Base-by-base conservation (phyloP, 768 basidiomycete species). In the Naganishia kalamii region DNA sequence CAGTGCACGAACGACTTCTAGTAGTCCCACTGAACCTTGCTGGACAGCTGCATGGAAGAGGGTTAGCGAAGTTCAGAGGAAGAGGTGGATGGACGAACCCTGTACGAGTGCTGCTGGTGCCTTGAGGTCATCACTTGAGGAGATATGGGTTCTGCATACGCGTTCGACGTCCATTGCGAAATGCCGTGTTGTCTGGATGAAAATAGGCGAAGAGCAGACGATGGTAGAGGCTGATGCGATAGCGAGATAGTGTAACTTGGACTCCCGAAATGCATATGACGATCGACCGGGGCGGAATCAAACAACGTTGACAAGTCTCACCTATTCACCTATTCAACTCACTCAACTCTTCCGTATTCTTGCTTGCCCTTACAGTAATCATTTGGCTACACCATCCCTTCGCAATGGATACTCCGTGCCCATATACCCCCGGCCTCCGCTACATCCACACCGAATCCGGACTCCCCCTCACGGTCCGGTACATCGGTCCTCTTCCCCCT, bases 1-100 rank as follows among this genome's bases (percentile, higher is more conserved):
- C 0, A 96, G 83, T 27, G 86, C 85, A 74, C 90, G 92, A 37
- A 98, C 90, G 23, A 98, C 79, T 67, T 87, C 83, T 4, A 92
- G 80, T 15, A 96, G 80, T 21, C 85, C 83, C 10, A 84, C 77
- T 23, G 81, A 76, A 21, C 85, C 85, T 66, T 80, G 80, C 15
- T 84, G 83, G 61, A 86, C 79, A 46, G 46, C 27, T 63, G 13
- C 25, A 13, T 62, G 52, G 32, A 40, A 10, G 15, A 29, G 27
- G 7, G 27, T 25, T 10, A 30, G 62, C 15, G 40, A 32, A 50
- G 21, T 19, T 25, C 27, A 54, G 23, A 29, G 33, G 11, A 41
- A 25, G 21, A 25, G 8, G n/a, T 17, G n/a, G 17, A 17, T 23
- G 17, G 46, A 69, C 74, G 57, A 41, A 78, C 78, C 70, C 17